A percentile compares a stretch with the other conserved stretches of the same genome.
phyloP scores from a whole-genome alignment of 2,329 filamentous ascomycete species.

The Pseudocercospora fijiensis region DNA sequence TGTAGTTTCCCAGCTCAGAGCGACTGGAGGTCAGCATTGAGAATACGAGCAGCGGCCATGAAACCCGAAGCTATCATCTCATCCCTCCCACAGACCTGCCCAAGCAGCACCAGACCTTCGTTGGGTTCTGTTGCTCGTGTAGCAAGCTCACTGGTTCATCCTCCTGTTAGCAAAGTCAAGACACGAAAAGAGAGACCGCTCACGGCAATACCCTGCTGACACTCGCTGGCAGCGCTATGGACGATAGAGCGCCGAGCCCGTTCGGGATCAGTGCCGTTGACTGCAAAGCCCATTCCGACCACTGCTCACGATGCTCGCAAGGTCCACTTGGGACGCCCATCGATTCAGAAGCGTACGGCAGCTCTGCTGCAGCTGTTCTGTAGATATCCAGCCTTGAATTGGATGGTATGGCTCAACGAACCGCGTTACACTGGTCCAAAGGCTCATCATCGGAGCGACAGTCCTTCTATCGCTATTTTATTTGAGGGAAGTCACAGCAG shows the following conservation, averaged over 20 bases:
- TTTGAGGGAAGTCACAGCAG: conserved; percentile 53
- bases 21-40: background rate
- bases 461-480: conserved; percentile 38
- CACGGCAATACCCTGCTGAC: conserved; percentile 18
- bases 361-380: background rate
- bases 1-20: background rate
- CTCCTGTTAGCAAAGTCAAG: background rate
- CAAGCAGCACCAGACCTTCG: background rate
- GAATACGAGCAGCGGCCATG: background rate
- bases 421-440: no score
- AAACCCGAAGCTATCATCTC: background rate
- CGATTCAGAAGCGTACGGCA: background rate
- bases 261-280: background rate
- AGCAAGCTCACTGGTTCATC: conserved; percentile 10
- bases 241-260: conserved; percentile 5
- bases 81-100: background rate
- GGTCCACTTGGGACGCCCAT: background rate
- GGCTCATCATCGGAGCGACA: background rate
- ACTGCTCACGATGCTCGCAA: background rate
- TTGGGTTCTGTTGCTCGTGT: background rate
- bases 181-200: background rate
- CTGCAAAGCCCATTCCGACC: background rate
- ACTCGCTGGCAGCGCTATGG: conserved; percentile 4
- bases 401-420: background rate
- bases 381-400: background rate